These are phyloP conservation scores for Prorocentrum cordatum DNA, from an alignment of 169 alveolate genomes.

Conservation along the genomic window DNA sequence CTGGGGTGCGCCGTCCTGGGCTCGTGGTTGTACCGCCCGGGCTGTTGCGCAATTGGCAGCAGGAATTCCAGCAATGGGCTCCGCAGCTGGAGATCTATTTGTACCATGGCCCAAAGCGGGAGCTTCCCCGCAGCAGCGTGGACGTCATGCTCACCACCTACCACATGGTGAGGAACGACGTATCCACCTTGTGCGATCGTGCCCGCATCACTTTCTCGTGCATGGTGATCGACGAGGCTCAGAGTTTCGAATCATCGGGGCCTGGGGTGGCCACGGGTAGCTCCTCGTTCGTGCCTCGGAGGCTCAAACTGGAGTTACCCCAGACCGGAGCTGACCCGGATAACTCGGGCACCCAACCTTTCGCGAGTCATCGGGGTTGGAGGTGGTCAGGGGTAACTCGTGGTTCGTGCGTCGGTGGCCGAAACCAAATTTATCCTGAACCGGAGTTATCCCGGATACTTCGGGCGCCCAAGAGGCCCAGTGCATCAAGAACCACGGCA, in stretches of 20 bases:
- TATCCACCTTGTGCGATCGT: neutral
- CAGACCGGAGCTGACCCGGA: no score
- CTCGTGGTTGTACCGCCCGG: slow-evolving; percentile 10
- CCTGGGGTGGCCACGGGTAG: no score
- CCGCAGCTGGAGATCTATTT: neutral
- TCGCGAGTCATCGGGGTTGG: no score
- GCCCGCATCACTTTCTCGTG: neutral
- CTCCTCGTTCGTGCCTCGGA: no score
- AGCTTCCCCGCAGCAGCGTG: neutral
- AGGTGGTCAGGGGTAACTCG: no score
- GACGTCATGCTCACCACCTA: neutral
- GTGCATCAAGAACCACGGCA: slow-evolving; percentile 29
- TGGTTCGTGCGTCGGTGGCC: no score
- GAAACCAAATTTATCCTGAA: no score
- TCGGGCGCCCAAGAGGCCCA: neutral
- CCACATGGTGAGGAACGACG: slow-evolving; percentile 23
- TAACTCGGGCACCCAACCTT: no score
- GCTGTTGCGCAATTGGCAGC: slow-evolving; percentile 4
- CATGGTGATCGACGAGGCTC: no score
- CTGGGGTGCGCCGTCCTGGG: neutral
- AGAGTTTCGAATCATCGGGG: no score
- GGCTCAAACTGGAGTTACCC: no score
- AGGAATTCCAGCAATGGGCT: slow-evolving; percentile 15
- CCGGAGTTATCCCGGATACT: no score
- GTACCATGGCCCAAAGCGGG: slow-evolving; percentile 23